Evolutionary conservation across 768 basidiomycete species (phyloP).

Genomic region (Artomyces pyxidatus): DNA sequence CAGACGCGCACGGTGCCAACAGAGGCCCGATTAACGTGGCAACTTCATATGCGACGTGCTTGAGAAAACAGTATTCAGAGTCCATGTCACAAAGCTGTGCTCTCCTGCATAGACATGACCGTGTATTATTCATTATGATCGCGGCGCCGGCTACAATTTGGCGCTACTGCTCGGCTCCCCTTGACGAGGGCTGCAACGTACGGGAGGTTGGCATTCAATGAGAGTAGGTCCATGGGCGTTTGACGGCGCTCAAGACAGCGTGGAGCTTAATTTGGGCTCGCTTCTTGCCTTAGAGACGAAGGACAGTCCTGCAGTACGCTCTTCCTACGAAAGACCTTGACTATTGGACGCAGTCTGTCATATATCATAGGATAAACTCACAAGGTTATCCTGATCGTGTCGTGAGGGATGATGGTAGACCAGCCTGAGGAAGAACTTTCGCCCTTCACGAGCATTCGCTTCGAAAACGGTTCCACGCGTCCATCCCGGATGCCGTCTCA

Average conservation of each 20-base stretch:
- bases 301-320: slow-evolving; percentile 8
- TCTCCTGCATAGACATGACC: too few species aligned
- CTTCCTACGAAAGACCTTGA: background rate
- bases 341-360: background rate
- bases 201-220: slow-evolving; percentile 13
- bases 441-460: slow-evolving; percentile 13
- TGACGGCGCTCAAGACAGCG: slow-evolving; percentile 10
- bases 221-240: slow-evolving; percentile 16
- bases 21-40: too few species aligned
- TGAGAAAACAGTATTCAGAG: too few species aligned
- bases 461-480: slow-evolving; percentile 19
- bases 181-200: slow-evolving; percentile 14
- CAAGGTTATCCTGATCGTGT: slow-evolving; percentile 15
- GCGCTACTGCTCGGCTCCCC: slow-evolving; percentile 20
- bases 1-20: too few species aligned
- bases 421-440: slow-evolving; percentile 15
- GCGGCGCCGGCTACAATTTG: slow-evolving; percentile 21
- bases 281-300: slow-evolving; percentile 15
- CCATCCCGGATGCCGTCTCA: slow-evolving; percentile 20
- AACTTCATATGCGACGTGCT: too few species aligned
- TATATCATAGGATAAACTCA: background rate
- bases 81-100: too few species aligned
- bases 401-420: slow-evolving; percentile 14
- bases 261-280: slow-evolving; percentile 20
- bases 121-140: slow-evolving; percentile 15